A percentile compares a stretch with the other conserved stretches of the same genome.
Conservation (phyloP, 2,329 filamentous ascomycete species). For the Paramyrothecium sp. region DNA sequence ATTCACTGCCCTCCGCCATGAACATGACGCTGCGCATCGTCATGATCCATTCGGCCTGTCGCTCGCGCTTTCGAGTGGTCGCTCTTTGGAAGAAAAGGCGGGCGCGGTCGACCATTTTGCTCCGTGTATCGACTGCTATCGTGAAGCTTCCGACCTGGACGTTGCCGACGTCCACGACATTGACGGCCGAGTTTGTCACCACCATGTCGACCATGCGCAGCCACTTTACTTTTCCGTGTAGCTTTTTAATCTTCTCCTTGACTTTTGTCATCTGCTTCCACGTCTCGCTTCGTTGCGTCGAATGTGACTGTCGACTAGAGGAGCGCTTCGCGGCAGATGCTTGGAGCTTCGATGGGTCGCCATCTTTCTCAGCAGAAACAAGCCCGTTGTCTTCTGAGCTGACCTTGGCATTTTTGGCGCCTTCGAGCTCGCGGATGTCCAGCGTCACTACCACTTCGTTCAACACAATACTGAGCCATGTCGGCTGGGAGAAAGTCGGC, state of each 20-base stretch:
- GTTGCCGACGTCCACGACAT: conserved; percentile 77
- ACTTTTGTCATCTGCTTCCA: conserved; percentile 77
- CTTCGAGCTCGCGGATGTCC: conserved; percentile 67
- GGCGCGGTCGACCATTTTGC: conserved; percentile 86
- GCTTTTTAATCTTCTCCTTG: conserved; percentile 81
- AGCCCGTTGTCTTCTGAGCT: conserved; percentile 23
- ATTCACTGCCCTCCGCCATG: conserved; percentile 79
- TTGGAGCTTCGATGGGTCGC: conserved; percentile 17
- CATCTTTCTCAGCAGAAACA: conserved; percentile 21
- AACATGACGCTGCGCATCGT: conserved; percentile 84
- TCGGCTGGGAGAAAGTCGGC: conserved; percentile 94
- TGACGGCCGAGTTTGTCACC: conserved; percentile 75
- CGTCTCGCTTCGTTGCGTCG: conserved; percentile 60
- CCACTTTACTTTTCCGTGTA: conserved; percentile 87
- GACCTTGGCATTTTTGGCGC: conserved; percentile 34
- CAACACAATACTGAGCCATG: conserved; percentile 89
- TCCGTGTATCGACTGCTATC: conserved; percentile 84
- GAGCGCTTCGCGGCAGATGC: conserved; percentile 11
- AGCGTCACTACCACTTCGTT: conserved; percentile 83
- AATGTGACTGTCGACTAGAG: conserved; percentile 16
- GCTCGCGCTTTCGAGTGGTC: conserved; percentile 50
- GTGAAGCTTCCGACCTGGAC: conserved; percentile 83
- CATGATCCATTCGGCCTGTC: conserved; percentile 92
- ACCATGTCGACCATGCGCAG: conserved; percentile 86
- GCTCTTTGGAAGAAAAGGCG: conserved; percentile 83